Evolutionary conservation across 441 rosid genomes (phyloP).

Genomic region (Macaranga tanarius): DNA sequence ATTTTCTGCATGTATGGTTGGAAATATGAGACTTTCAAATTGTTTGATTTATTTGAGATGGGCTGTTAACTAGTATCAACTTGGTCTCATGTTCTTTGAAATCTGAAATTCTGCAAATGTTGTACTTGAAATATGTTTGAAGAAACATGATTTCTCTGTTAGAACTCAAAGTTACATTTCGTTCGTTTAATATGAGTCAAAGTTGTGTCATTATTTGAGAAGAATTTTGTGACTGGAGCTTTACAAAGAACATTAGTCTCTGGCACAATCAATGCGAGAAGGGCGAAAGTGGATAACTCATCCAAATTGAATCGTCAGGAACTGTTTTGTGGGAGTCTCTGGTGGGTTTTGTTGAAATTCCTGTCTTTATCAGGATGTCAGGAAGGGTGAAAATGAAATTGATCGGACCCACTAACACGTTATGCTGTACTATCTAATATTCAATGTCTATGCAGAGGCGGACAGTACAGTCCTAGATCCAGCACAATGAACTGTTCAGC

Average conservation of each 20-base stretch:
- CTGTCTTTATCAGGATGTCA: too few relatives aligned
- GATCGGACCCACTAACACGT: constrained; percentile 14
- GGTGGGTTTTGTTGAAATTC: too few relatives aligned
- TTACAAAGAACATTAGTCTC: too few relatives aligned
- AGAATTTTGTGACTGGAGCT: neutral
- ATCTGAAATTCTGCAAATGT: neutral
- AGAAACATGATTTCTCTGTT: neutral
- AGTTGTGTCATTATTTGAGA: neutral
- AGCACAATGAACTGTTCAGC: neutral
- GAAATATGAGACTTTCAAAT: neutral
- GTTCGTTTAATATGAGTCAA: neutral
- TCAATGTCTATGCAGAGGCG: neutral
- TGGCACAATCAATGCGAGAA: too few relatives aligned
- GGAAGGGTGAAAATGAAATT: neutral
- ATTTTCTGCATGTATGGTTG: neutral
- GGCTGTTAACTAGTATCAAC: neutral
- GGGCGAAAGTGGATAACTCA: too few relatives aligned
- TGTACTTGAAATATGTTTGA: neutral
- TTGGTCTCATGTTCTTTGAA: neutral
- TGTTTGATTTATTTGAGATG: neutral
- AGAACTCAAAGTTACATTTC: neutral
- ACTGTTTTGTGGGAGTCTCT: neutral
- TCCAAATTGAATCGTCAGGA: too few relatives aligned
- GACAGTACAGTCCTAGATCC: constrained; percentile 2
- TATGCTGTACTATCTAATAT: neutral